Evolutionary conservation across 768 basidiomycete genomes (phyloP), one percentile per base, ranked within the genome.

Genomic region (Filobasidium floriforme): DNA sequence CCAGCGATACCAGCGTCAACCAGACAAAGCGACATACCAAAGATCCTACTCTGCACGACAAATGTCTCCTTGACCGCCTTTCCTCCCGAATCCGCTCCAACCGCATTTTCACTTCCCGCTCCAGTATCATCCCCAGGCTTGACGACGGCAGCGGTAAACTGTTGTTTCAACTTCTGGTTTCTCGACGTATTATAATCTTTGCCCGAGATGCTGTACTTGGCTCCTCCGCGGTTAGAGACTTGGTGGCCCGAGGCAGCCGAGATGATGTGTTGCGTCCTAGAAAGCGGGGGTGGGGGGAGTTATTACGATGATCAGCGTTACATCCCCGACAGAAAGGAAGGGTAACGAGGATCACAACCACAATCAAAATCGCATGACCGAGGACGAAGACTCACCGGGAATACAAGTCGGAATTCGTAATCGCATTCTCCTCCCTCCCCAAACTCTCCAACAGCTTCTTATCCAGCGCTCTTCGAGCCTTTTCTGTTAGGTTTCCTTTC

Each of bases 201-300:
- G 18, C 52, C 44, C 10, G 67, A 60, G 1, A 65, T 68, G 32
- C 46, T 55, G 63, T 54, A 65, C 41, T 68, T 68, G n/a, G 67
- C 54, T 12, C 55, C 63, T 5, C 63, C 67, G n/a, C 63, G 49
- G 43, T 68, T 59, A 28, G 67, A 64, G 0, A 68, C 67, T 59
- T 68, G 67, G 32, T 68, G 67, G 32, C 67, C 67, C 14, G 67
- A 55, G 3, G 67, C 62, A 22, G 60, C 49, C 41, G 67, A 68
- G n/a, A 68, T 46, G 49, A 68, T 59, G 60, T 68, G 67, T n/a
- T 59, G 18, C 24, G 67, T 68, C n/a, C 67, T 68, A 41, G n/a
- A n/a, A n/a, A n/a, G n/a, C n/a, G n/a, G n/a, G n/a, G n/a, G n/a
- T n/a, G n/a, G n/a, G n/a, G n/a, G n/a, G n/a, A n/a, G n/a, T n/a